Evolutionary conservation across 805 yeast species (phyloP).

Genomic region (Candida ficus): DNA sequence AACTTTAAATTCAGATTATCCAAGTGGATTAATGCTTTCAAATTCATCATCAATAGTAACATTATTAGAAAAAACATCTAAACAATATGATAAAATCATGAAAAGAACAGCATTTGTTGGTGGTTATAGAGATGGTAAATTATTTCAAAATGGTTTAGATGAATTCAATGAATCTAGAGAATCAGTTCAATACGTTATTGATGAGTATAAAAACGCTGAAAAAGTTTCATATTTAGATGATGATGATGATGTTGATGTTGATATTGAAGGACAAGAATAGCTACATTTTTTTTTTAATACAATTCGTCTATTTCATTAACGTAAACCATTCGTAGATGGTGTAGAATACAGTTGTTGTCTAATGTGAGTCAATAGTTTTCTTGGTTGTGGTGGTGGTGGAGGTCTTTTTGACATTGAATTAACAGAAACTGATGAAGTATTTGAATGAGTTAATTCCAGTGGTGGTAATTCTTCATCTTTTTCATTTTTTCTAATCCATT

Average conservation of each 20-base stretch:
- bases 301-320: background rate
- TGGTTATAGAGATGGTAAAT: constrained; percentile 49
- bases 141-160: constrained; percentile 34
- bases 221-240: constrained; percentile 41
- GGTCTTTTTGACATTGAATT: constrained; percentile 28
- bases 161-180: constrained; percentile 80
- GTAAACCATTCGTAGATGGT: constrained; percentile 3
- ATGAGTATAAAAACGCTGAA: constrained; percentile 72
- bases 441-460: constrained; percentile 11
- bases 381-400: constrained; percentile 22
- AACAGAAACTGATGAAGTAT: constrained; percentile 23
- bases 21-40: constrained; percentile 79
- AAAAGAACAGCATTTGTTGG: constrained; percentile 80
- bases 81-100: constrained; percentile 76
- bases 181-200: constrained; percentile 69
- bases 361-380: constrained; percentile 18
- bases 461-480: constrained; percentile 7
- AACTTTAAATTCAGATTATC: constrained; percentile 35
- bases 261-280: constrained; percentile 1
- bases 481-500: constrained; percentile 26
- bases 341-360: constrained; percentile 6
- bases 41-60: constrained; percentile 75
- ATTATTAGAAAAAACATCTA: constrained; percentile 59
- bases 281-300: too few species aligned
- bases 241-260: constrained; percentile 33